Conservation (phyloP, 2,329 filamentous ascomycete genomes). For the Penicillium sp. region DNA sequence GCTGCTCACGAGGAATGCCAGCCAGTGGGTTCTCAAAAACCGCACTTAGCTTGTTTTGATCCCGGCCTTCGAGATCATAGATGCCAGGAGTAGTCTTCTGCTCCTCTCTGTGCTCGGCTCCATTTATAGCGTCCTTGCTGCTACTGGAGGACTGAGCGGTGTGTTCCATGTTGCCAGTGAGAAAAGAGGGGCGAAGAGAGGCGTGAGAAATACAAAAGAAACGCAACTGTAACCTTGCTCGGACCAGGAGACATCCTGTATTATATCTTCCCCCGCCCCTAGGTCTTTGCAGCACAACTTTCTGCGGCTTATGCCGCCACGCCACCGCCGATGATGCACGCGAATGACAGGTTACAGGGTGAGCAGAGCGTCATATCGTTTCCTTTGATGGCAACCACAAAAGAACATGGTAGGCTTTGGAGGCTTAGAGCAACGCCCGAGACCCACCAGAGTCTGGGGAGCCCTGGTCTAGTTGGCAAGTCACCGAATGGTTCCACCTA, state of each 20-base stretch:
- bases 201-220: background rate
- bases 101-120: slow-evolving; percentile 24
- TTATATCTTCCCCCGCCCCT: slow-evolving; percentile 2
- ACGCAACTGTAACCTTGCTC: background rate
- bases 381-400: background rate
- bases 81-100: slow-evolving; percentile 17
- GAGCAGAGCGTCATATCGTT: slow-evolving; percentile 1
- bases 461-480: background rate
- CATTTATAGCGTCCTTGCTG: slow-evolving; percentile 11
- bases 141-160: background rate
- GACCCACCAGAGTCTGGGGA: background rate
- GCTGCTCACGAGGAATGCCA: slow-evolving; percentile 56
- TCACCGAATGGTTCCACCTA: background rate
- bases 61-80: slow-evolving; percentile 32
- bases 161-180: slow-evolving; percentile 2
- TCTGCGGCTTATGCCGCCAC: background rate
- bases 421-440: background rate
- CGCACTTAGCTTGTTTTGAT: slow-evolving; percentile 36
- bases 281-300: background rate
- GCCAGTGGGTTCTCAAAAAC: slow-evolving; percentile 60
- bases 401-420: background rate
- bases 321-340: background rate
- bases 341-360: slow-evolving; percentile 2
- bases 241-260: background rate
- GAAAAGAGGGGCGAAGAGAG: background rate